A percentile compares a stretch with the other conserved stretches of the same genome.
Conservation (phyloP, 805 yeast genomes). For the Yamadazyma ubonensis region DNA sequence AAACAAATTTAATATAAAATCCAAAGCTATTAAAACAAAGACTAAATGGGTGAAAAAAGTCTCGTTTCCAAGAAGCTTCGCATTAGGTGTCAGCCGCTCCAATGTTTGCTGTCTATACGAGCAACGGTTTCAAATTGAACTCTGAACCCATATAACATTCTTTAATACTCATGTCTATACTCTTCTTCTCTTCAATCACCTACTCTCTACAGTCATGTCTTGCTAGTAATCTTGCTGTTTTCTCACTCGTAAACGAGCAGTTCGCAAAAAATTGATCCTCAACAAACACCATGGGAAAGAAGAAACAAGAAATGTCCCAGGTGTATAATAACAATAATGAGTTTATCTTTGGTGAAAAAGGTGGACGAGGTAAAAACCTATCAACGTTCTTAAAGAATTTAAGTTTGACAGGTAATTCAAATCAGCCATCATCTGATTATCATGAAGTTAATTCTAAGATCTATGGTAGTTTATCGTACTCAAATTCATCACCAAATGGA, state of each 20-base stretch:
- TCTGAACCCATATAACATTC: too few relatives aligned
- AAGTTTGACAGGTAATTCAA: slow-evolving; percentile 32
- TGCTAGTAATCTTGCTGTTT: too few relatives aligned
- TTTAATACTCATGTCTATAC: too few relatives aligned
- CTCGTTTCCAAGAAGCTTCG: too few relatives aligned
- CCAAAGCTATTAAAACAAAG: too few relatives aligned
- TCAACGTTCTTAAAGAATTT: slow-evolving; percentile 50
- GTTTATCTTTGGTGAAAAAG: slow-evolving; percentile 65
- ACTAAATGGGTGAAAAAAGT: too few relatives aligned
- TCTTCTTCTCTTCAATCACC: background rate
- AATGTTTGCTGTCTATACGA: too few relatives aligned
- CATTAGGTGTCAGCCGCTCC: too few relatives aligned
- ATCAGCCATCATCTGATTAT: slow-evolving; percentile 15
- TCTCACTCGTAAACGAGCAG: background rate
- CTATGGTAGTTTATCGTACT: slow-evolving; percentile 37
- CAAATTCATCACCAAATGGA: background rate
- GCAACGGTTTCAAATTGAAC: too few relatives aligned
- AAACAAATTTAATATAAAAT: too few relatives aligned
- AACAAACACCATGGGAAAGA: slow-evolving; percentile 35
- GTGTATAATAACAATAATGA: slow-evolving; percentile 47
- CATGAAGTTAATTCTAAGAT: slow-evolving; percentile 36
- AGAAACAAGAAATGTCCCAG: slow-evolving; percentile 46
- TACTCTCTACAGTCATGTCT: background rate
- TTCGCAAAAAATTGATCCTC: slow-evolving; percentile 7
- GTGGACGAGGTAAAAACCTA: slow-evolving; percentile 63